Evolutionary conservation across 2,329 filamentous ascomycete genomes (phyloP), one percentile per base, ranked within the genome.

Genomic region (Trichoderma citrinoviride): DNA sequence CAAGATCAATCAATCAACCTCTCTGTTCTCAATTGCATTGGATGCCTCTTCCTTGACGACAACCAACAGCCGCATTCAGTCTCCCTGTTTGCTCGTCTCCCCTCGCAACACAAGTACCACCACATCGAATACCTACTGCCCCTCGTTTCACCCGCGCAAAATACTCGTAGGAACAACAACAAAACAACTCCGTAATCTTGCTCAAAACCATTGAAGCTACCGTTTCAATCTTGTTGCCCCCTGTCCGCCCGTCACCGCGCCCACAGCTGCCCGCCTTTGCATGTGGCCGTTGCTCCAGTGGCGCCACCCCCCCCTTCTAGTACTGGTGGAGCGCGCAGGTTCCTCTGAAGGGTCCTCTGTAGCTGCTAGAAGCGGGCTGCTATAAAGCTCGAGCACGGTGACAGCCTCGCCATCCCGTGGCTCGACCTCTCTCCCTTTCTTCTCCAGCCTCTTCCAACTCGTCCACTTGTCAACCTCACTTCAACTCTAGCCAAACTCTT

Each of bases 201-300:
- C 58, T 61, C 58, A 61, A 40, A 41, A 23, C 8, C 7, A 33
- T 33, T n/a, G 17, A 53, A 33, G 58, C 58, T 53, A 53, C 46
- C 37, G 58, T 61, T 61, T 61, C 58, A 61, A 61, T 52, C 19
- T 21, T 29, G 23, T 7, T 33, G 23, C 47, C 57, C 57, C 57
- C 47, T 41, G 29, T 7, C 17, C 44, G 21, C 17, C 23, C n/a
- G 41, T 41, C 46, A 17, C 23, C 19, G 23, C 15, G 19, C n/a
- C 33, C 47, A 50, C 23, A 50, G 15, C 19, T 8, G 12, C 10
- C 54, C 23, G 23, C 33, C 29, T 33, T 10, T 3, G n/a, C n/a
- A n/a, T n/a, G n/a, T n/a, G 21, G 44, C 27, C 23, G 15, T 50
- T 27, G 29, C 33, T n/a, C 19, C 23, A 50, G 57, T 41, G 46